Percentiles rank a stretch among this genome's conserved stretches.
phyloP scores from a whole-genome alignment of 768 basidiomycete genomes.

The Hortiboletus flavorubellus region DNA sequence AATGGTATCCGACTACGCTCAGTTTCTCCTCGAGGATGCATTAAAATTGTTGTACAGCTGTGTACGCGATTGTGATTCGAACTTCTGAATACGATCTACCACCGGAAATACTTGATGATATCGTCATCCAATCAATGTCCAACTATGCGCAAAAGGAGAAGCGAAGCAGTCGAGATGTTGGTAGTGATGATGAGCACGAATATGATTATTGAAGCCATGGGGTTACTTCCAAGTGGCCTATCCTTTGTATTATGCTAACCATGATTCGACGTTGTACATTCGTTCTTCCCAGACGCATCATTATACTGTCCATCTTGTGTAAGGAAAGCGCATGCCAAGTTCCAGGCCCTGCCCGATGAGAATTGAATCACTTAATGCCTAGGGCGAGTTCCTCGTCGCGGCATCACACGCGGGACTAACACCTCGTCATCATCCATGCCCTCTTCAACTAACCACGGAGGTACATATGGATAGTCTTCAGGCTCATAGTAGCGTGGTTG shows the following conservation, averaged over 20 bases:
- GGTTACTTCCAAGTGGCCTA: neutral
- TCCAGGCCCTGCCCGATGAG: neutral
- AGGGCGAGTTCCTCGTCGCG: slow-evolving; percentile 18
- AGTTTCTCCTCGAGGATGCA: neutral
- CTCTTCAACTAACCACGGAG: slow-evolving; percentile 6
- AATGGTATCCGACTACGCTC: slow-evolving; percentile 50
- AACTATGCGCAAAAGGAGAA: slow-evolving; percentile 24
- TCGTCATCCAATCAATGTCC: slow-evolving; percentile 52
- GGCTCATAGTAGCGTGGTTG: slow-evolving; percentile 10
- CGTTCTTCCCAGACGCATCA: neutral
- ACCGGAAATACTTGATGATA: slow-evolving; percentile 64
- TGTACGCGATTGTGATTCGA: slow-evolving; percentile 69
- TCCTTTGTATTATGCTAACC: neutral
- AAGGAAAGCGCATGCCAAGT: neutral
- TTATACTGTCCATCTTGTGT: slow-evolving; percentile 1
- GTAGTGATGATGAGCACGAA: slow-evolving; percentile 29
- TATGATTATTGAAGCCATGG: slow-evolving; percentile 16
- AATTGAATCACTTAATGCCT: slow-evolving; percentile 7
- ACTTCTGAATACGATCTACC: slow-evolving; percentile 72
- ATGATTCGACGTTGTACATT: neutral
- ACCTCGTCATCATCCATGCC: slow-evolving; percentile 3
- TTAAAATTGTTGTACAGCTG: slow-evolving; percentile 42
- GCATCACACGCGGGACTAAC: neutral
- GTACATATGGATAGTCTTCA: slow-evolving; percentile 6
- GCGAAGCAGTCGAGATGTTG: slow-evolving; percentile 15